Percentiles rank a stretch among this genome's conserved stretches.
These are phyloP conservation scores for Zasmidium angulare DNA, from an alignment of 2,329 filamentous ascomycete genomes.

Conservation along the genomic window DNA sequence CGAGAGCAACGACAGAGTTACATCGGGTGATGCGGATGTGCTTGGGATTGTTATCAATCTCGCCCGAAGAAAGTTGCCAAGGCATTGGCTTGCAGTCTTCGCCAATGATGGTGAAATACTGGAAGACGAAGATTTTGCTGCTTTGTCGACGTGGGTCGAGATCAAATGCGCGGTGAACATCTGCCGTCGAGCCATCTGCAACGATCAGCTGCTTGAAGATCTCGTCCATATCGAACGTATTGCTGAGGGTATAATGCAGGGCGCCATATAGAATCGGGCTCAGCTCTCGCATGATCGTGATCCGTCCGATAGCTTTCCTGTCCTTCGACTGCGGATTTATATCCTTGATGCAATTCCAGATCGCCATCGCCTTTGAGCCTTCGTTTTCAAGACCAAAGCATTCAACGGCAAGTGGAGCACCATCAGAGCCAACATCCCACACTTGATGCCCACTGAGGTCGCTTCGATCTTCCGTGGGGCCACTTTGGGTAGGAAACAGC, in stretches of 20 bases:
- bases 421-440: slow-evolving; percentile 55
- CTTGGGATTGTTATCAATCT: slow-evolving; percentile 35
- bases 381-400: slow-evolving; percentile 34
- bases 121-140: slow-evolving; percentile 63
- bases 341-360: slow-evolving; percentile 37
- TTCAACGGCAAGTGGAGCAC: slow-evolving; percentile 41
- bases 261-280: slow-evolving; percentile 61
- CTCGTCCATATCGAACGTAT: slow-evolving; percentile 63
- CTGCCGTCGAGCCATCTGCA: slow-evolving; percentile 43
- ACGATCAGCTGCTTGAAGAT: slow-evolving; percentile 57
- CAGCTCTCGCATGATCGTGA: slow-evolving; percentile 62
- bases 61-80: slow-evolving; percentile 59
- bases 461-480: slow-evolving; percentile 42
- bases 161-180: slow-evolving; percentile 47
- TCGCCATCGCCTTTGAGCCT: slow-evolving; percentile 35
- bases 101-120: slow-evolving; percentile 63
- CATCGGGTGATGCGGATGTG: slow-evolving; percentile 63
- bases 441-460: slow-evolving; percentile 56
- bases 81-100: slow-evolving; percentile 57
- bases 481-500: slow-evolving; percentile 45
- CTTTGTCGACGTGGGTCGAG: slow-evolving; percentile 50
- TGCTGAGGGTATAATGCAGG: slow-evolving; percentile 58
- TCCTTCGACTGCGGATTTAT: slow-evolving; percentile 41
- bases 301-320: slow-evolving; percentile 54
- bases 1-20: slow-evolving; percentile 59